A percentile compares a stretch with the other conserved stretches of the same genome.
Evolutionary conservation across 495 filamentous ascomycete genomes (phyloP).

Genomic region (Entonaema liquescens): DNA sequence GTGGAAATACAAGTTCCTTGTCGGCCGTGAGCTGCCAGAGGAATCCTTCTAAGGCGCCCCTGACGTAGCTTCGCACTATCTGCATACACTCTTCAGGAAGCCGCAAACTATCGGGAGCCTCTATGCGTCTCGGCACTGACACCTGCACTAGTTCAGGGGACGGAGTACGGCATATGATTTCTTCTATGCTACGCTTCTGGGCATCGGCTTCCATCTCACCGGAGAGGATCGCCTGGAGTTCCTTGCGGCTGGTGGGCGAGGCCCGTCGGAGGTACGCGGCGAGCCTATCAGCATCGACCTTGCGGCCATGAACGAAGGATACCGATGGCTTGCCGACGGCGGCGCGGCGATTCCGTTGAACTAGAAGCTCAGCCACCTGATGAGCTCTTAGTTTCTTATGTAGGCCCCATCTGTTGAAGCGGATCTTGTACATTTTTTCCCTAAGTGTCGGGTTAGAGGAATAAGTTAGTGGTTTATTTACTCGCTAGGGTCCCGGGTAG

Average conservation of each 20-base stretch:
- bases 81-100: constrained; percentile 41
- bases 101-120: constrained; percentile 34
- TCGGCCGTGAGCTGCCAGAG: constrained; percentile 24
- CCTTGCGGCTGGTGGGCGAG: constrained; percentile 27
- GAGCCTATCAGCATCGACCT: constrained; percentile 48
- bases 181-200: constrained; percentile 28
- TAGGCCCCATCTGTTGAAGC: constrained; percentile 40
- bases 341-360: constrained; percentile 29
- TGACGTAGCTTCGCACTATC: constrained; percentile 33
- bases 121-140: constrained; percentile 18
- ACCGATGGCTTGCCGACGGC: constrained; percentile 49
- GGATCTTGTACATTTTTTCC: constrained; percentile 42
- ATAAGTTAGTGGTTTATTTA: background rate
- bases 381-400: constrained; percentile 37
- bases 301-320: constrained; percentile 57
- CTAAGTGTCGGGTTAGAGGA: constrained; percentile 19
- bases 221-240: constrained; percentile 21
- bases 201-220: constrained; percentile 1
- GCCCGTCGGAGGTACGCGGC: constrained; percentile 41
- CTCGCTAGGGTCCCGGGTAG: background rate
- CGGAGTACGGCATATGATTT: constrained; percentile 37
- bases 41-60: constrained; percentile 30
- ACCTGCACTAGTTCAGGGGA: constrained; percentile 28
- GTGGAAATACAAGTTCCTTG: constrained; percentile 26
- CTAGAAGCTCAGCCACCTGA: constrained; percentile 37